These are phyloP conservation scores for Rhodosporidiobolus sp. DNA, from an alignment of 768 basidiomycete species.

Conservation along the genomic window DNA sequence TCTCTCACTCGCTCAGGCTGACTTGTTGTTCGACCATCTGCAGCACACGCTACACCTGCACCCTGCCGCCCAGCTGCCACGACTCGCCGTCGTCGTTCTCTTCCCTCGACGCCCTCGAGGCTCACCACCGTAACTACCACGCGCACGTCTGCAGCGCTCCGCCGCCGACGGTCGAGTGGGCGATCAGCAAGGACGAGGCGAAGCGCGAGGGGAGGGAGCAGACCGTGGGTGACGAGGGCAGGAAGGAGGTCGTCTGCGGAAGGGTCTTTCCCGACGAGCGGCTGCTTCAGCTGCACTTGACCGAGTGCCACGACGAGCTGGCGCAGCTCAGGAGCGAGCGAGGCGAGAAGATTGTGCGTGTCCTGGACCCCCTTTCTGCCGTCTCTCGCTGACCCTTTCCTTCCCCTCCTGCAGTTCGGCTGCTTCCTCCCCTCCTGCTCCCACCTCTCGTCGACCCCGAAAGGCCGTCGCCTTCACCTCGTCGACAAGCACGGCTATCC, in stretches of 20 bases:
- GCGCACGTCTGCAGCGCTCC: constrained; percentile 23
- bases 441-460: constrained; percentile 28
- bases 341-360: constrained; percentile 40
- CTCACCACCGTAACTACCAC: constrained; percentile 35
- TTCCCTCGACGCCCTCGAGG: constrained; percentile 3
- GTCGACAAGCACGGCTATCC: constrained; percentile 41
- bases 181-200: background rate
- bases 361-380: background rate
- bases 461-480: constrained; percentile 40
- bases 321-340: constrained; percentile 22
- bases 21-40: no score
- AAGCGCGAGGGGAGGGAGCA: background rate
- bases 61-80: constrained; percentile 36
- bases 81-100: background rate
- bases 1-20: no score
- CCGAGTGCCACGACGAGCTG: constrained; percentile 41
- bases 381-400: no score
- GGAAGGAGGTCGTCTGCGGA: constrained; percentile 11
- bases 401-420: constrained; percentile 24
- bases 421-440: constrained; percentile 33
- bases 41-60: constrained; percentile 15
- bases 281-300: constrained; percentile 34
- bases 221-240: background rate
- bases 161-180: background rate
- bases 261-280: constrained; percentile 39